Evolutionary conservation across 148 eudicot genomes (phyloP).

Genomic region (Silene conica): DNA sequence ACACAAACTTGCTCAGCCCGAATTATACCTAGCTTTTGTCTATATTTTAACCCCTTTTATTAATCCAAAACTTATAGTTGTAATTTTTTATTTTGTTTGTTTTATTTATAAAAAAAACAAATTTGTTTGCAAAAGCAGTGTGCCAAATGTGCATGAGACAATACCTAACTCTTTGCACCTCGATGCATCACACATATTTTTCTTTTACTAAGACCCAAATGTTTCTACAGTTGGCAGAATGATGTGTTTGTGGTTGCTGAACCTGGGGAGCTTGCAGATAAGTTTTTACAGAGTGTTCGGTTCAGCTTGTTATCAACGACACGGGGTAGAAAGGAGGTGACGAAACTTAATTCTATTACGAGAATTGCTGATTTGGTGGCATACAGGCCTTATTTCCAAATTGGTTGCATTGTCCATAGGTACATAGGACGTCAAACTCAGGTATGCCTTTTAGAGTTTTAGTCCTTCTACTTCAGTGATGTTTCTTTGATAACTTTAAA

Average conservation of each 20-base stretch:
- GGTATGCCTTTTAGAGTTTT: constrained; percentile 32
- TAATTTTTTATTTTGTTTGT: too few relatives aligned
- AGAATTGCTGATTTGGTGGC: constrained; percentile 84
- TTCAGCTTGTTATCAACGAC: constrained; percentile 69
- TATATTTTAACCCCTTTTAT: too few relatives aligned
- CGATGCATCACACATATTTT: not conserved
- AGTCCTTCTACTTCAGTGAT: constrained; percentile 1
- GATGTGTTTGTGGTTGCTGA: constrained; percentile 99
- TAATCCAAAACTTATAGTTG: too few relatives aligned
- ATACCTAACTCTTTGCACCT: not conserved
- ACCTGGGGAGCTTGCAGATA: constrained; percentile 97
- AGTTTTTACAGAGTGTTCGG: constrained; percentile 88
- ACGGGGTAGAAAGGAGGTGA: constrained; percentile 69
- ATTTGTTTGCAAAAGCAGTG: not conserved
- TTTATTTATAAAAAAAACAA: too few relatives aligned
- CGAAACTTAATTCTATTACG: constrained; percentile 60
- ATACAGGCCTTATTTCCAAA: constrained; percentile 82
- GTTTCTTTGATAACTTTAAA: not conserved
- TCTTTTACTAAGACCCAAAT: not conserved
- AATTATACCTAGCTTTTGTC: too few relatives aligned
- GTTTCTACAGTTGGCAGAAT: constrained; percentile 83
- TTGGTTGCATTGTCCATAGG: constrained; percentile 87
- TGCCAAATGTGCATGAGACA: not conserved
- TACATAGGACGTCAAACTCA: constrained; percentile 98
- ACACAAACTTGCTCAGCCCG: too few relatives aligned